Evolutionary conservation across 2,329 filamentous ascomycete genomes (phyloP).

Genomic region (Periglandula ipomoeae): DNA sequence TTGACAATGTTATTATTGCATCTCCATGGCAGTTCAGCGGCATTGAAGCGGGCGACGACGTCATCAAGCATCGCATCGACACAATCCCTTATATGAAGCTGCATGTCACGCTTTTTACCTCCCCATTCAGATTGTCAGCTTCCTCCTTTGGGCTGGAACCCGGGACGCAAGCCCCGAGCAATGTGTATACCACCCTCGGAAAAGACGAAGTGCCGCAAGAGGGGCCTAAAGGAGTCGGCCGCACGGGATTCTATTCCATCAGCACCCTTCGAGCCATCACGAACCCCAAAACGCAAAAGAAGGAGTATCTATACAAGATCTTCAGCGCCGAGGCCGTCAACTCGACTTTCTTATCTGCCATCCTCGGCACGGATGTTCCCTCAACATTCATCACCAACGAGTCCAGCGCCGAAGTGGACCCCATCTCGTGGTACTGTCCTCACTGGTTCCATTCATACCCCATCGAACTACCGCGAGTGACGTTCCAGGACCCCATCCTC

Average conservation of each 20-base stretch:
- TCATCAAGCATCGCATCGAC: constrained; percentile 64
- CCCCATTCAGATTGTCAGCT: constrained; percentile 62
- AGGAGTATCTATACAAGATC: constrained; percentile 56
- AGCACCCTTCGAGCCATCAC: constrained; percentile 58
- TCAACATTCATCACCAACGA: constrained; percentile 27
- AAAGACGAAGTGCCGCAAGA: constrained; percentile 41
- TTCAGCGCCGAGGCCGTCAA: constrained; percentile 49
- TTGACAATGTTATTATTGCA: constrained; percentile 77
- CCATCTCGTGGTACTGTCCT: constrained; percentile 68
- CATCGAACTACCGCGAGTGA: constrained; percentile 70
- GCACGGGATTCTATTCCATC: constrained; percentile 75
- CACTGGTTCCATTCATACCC: constrained; percentile 82
- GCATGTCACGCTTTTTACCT: constrained; percentile 83
- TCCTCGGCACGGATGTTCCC: constrained; percentile 41
- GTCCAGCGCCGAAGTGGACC: constrained; percentile 25
- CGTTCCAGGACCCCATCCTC: constrained; percentile 73
- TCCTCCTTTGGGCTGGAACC: constrained; percentile 60
- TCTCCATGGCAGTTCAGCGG: constrained; percentile 73
- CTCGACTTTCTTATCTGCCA: constrained; percentile 39
- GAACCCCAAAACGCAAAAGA: constrained; percentile 47
- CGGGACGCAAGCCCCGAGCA: constrained; percentile 54
- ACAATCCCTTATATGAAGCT: constrained; percentile 76
- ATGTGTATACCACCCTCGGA: constrained; percentile 74
- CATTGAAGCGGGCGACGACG: constrained; percentile 52
- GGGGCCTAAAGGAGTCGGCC: constrained; percentile 54